Evolutionary conservation across 2,329 filamentous ascomycete genomes (phyloP).

Genomic region (Bipolaris cookei): DNA sequence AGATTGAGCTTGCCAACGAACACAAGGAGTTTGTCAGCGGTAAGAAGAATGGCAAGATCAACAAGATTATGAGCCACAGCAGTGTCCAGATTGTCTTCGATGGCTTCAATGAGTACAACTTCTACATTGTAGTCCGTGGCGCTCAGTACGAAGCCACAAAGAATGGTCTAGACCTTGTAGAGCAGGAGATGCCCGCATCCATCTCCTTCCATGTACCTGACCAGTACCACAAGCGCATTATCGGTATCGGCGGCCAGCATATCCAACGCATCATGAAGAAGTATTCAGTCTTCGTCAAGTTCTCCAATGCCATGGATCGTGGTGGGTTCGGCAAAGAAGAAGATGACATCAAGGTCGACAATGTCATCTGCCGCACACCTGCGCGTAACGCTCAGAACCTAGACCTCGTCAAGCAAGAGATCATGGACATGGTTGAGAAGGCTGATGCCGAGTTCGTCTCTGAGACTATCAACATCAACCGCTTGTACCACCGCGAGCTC

Average conservation of each 20-base stretch:
- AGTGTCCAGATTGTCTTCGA: slow-evolving; percentile 99
- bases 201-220: slow-evolving; percentile 99
- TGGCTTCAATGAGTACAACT: slow-evolving; percentile 99
- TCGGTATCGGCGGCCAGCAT: slow-evolving; percentile 96
- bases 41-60: slow-evolving; percentile 99
- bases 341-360: slow-evolving; percentile 97
- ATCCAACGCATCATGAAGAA: slow-evolving; percentile 99
- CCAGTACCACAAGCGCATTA: slow-evolving; percentile 99
- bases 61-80: slow-evolving; percentile 99
- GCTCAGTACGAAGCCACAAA: slow-evolving; percentile 93
- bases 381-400: slow-evolving; percentile 96
- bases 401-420: slow-evolving; percentile 97
- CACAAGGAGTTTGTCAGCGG: slow-evolving; percentile 99
- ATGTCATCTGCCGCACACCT: slow-evolving; percentile 97
- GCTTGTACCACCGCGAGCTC: slow-evolving; percentile 92
- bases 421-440: slow-evolving; percentile 99
- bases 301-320: slow-evolving; percentile 98
- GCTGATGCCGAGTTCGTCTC: slow-evolving; percentile 96
- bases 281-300: slow-evolving; percentile 99
- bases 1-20: slow-evolving; percentile 98
- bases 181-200: slow-evolving; percentile 98
- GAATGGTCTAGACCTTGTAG: slow-evolving; percentile 87
- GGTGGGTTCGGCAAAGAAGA: slow-evolving; percentile 93
- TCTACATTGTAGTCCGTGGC: slow-evolving; percentile 97
- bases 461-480: slow-evolving; percentile 90